These are phyloP conservation scores for Yarrowia hollandica DNA, from an alignment of 805 yeast genomes.

Conservation along the genomic window DNA sequence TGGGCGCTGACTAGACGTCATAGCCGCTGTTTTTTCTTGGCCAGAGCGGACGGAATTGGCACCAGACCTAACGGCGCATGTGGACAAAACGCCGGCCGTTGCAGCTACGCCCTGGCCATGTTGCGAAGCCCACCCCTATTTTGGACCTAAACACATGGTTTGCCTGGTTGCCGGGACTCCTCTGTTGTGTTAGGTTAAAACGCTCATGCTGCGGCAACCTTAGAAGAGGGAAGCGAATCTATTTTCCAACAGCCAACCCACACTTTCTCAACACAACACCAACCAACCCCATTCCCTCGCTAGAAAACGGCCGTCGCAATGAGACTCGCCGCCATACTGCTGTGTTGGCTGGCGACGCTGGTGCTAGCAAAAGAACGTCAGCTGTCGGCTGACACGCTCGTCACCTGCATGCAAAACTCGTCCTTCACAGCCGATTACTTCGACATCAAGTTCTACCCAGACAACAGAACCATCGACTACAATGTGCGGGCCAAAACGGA, in stretches of 20 bases:
- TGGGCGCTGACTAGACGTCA: too few relatives aligned
- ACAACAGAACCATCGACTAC: slow-evolving; percentile 64
- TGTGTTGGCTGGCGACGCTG: slow-evolving; percentile 25
- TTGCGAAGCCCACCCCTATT: neutral
- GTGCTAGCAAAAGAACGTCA: slow-evolving; percentile 29
- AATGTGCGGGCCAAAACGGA: slow-evolving; percentile 69
- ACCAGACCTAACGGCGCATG: too few relatives aligned
- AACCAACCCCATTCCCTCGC: slow-evolving; percentile 24
- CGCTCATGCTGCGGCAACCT: slow-evolving; percentile 26
- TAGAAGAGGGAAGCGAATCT: neutral
- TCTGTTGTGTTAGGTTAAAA: slow-evolving; percentile 17
- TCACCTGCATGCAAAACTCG: slow-evolving; percentile 91
- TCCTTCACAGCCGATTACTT: slow-evolving; percentile 81
- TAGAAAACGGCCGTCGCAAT: slow-evolving; percentile 1
- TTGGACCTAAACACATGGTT: neutral
- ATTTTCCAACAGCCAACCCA: neutral
- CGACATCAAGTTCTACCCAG: slow-evolving; percentile 73
- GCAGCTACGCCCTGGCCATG: too few relatives aligned
- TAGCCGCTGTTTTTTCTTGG: too few relatives aligned
- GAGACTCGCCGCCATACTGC: slow-evolving; percentile 26
- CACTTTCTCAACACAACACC: neutral
- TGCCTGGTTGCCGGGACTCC: slow-evolving; percentile 20
- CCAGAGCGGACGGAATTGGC: too few relatives aligned
- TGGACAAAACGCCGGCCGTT: too few relatives aligned
- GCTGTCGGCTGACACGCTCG: slow-evolving; percentile 66